A percentile compares a stretch with the other conserved stretches of the same genome.
These are phyloP conservation scores for Kodamaea sp. DNA, from an alignment of 1,139 yeast species.

Conservation along the genomic window DNA sequence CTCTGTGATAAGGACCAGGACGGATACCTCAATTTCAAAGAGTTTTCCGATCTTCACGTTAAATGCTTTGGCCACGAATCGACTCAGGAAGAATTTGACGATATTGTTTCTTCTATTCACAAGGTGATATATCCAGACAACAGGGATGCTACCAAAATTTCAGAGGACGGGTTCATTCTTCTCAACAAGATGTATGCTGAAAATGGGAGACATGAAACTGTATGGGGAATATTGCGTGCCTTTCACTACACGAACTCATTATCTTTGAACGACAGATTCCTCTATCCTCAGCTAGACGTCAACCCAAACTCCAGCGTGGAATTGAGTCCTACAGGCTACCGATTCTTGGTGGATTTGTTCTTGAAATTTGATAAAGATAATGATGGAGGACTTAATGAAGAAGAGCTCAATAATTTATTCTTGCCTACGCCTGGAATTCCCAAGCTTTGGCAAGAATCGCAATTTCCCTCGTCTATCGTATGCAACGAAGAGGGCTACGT, in stretches of 20 bases:
- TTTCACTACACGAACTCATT: constrained; percentile 91
- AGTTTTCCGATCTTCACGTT: constrained; percentile 65
- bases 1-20: constrained; percentile 90
- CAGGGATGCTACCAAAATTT: constrained; percentile 47
- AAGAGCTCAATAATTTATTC: constrained; percentile 67
- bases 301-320: constrained; percentile 82
- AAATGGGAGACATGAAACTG: constrained; percentile 91
- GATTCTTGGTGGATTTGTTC: constrained; percentile 87
- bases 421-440: constrained; percentile 94
- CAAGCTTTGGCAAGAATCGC: constrained; percentile 76
- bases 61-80: constrained; percentile 64
- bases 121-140: constrained; percentile 27
- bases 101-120: constrained; percentile 29
- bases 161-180: constrained; percentile 72
- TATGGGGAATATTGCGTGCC: constrained; percentile 88
- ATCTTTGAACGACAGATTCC: constrained; percentile 73
- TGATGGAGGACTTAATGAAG: constrained; percentile 87
- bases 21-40: constrained; percentile 70
- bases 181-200: constrained; percentile 83
- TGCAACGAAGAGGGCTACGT: constrained; percentile 88
- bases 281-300: constrained; percentile 79
- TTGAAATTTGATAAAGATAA: constrained; percentile 87
- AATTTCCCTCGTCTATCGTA: constrained; percentile 85
- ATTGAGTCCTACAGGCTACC: constrained; percentile 88
- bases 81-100: constrained; percentile 28